Evolutionary conservation across 148 eudicot genomes (phyloP).

Genomic region (Chenopodium album): DNA sequence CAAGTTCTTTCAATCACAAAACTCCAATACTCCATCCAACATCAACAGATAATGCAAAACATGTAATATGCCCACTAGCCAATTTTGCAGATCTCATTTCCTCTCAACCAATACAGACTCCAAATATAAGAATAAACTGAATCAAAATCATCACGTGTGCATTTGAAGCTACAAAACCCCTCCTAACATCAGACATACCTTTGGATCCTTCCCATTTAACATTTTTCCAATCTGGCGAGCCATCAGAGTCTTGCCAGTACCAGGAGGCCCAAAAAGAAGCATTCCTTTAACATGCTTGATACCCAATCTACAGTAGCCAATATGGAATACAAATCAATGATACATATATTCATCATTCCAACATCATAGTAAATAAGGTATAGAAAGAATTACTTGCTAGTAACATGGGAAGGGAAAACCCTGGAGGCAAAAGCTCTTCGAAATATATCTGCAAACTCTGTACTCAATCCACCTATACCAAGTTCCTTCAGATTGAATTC

Average conservation of each 20-base stretch:
- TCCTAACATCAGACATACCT: constrained; percentile 39
- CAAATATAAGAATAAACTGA: background rate
- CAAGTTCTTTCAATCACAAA: background rate
- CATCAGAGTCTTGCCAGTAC: constrained; percentile 97
- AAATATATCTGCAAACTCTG: constrained; percentile 95
- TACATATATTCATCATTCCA: background rate
- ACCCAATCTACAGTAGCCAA: constrained; percentile 54
- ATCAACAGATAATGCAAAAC: background rate
- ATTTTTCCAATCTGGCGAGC: constrained; percentile 99
- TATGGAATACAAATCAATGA: background rate
- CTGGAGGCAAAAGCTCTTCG: constrained; percentile 99
- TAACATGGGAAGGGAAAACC: constrained; percentile 95
- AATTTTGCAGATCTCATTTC: background rate
- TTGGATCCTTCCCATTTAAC: constrained; percentile 95
- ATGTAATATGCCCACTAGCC: background rate
- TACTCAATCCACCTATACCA: constrained; percentile 93
- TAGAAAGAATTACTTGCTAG: constrained; percentile 62
- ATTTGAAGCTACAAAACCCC: background rate
- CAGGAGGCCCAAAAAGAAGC: constrained; percentile 99
- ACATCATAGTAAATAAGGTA: constrained; percentile 1
- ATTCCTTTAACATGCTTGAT: constrained; percentile 99
- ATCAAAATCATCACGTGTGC: background rate
- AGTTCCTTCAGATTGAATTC: constrained; percentile 88
- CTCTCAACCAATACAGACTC: background rate
- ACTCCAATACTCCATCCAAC: background rate